phyloP scores from a whole-genome alignment of 1,139 yeast genomes.

The Suhomyces anneliseae region DNA sequence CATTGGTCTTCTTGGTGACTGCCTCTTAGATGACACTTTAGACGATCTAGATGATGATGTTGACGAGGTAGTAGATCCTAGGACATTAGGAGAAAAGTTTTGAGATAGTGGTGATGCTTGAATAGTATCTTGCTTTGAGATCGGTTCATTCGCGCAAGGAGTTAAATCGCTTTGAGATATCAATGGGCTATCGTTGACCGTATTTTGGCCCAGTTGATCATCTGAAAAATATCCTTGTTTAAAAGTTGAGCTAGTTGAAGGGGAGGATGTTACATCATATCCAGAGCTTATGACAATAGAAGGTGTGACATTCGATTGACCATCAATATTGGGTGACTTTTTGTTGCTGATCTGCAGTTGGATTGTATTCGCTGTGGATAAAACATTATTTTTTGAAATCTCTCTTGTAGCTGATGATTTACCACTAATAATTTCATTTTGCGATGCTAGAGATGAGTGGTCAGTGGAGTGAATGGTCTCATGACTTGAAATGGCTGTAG shows the following conservation, averaged over 20 bases:
- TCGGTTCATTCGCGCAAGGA: not conserved
- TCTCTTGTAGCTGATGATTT: slow-evolving; percentile 9
- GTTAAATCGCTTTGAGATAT: not conserved
- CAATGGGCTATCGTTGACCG: not conserved
- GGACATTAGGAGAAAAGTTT: not conserved
- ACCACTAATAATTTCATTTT: slow-evolving; percentile 16
- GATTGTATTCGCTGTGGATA: slow-evolving; percentile 1
- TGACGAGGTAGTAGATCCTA: not conserved
- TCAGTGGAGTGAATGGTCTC: slow-evolving; percentile 37
- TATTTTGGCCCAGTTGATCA: slow-evolving; percentile 8
- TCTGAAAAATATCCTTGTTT: slow-evolving; percentile 16
- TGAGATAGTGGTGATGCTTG: not conserved
- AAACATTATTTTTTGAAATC: slow-evolving; percentile 3
- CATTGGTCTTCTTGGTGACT: slow-evolving; percentile 26
- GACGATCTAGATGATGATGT: not conserved
- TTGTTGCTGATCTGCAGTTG: not conserved
- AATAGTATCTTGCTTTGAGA: not conserved
- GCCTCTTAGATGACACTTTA: slow-evolving; percentile 9
- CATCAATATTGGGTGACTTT: not conserved
- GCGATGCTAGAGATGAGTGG: slow-evolving; percentile 30
- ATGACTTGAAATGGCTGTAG: slow-evolving; percentile 30
- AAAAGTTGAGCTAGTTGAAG: slow-evolving; percentile 23
- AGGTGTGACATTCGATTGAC: slow-evolving; percentile 16
- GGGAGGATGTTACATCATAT: slow-evolving; percentile 18
- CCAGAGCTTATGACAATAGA: slow-evolving; percentile 25